These are phyloP conservation scores for Eragrostis curvula DNA, from an alignment of 176 grass and related monocot genomes.

Conservation along the genomic window DNA sequence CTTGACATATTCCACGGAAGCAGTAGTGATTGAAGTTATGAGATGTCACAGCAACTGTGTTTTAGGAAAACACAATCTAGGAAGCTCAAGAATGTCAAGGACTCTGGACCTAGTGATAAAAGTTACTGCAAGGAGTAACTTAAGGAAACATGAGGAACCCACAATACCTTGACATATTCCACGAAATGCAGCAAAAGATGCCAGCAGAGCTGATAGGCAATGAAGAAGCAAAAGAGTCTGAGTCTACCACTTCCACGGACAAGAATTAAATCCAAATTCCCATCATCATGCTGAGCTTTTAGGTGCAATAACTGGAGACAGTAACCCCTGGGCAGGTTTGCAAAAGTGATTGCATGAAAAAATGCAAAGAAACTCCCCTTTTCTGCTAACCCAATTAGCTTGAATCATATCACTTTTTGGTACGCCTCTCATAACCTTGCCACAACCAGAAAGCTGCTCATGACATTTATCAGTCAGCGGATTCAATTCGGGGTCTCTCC, in stretches of 20 bases:
- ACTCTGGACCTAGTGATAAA: too few relatives aligned
- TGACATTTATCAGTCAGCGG: slow-evolving; percentile 35
- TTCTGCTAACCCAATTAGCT: slow-evolving; percentile 62
- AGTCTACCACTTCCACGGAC: slow-evolving; percentile 77
- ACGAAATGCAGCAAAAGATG: slow-evolving; percentile 86
- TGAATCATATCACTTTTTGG: slow-evolving; percentile 33
- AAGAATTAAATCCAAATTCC: slow-evolving; percentile 77
- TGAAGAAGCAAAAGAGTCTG: slow-evolving; percentile 79
- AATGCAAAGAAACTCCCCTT: slow-evolving; percentile 86
- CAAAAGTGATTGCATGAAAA: slow-evolving; percentile 91
- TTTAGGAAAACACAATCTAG: too few relatives aligned
- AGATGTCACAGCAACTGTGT: too few relatives aligned
- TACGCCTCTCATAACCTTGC: slow-evolving; percentile 15
- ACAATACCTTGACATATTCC: slow-evolving; percentile 92
- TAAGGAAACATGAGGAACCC: too few relatives aligned
- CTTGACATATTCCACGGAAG: too few relatives aligned
- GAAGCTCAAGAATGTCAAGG: too few relatives aligned
- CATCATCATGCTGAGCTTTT: slow-evolving; percentile 74
- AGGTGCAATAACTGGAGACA: slow-evolving; percentile 79
- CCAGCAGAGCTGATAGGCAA: slow-evolving; percentile 77
- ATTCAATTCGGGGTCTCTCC: slow-evolving; percentile 39
- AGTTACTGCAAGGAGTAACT: too few relatives aligned
- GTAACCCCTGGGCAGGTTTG: slow-evolving; percentile 78
- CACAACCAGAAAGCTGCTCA: slow-evolving; percentile 39
- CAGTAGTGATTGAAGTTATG: too few relatives aligned